phyloP scores from a whole-genome alignment of 192 early-diverging fungal genomes.

The Coemansia sp. region DNA sequence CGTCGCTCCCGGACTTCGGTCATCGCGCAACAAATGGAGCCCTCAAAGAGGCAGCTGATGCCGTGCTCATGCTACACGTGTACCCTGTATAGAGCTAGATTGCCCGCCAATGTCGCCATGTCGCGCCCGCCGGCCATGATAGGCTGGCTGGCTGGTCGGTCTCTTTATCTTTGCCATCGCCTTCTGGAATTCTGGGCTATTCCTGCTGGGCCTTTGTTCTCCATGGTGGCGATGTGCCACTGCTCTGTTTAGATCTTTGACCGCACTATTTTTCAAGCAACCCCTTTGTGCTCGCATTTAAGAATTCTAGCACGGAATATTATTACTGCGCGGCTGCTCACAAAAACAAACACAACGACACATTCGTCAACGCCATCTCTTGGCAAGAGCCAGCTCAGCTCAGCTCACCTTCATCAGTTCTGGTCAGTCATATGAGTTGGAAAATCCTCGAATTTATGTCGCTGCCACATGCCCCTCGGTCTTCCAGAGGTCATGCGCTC shows the following conservation, averaged over 20 bases:
- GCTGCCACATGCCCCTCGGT: not conserved
- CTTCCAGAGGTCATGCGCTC: not conserved
- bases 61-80: constrained; percentile 2
- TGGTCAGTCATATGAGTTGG: not conserved
- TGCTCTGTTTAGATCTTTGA: not conserved
- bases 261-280: not conserved
- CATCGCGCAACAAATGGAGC: not conserved
- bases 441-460: not conserved
- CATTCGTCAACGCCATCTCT: not conserved
- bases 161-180: not conserved
- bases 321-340: constrained; percentile 6
- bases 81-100: not conserved
- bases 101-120: not conserved
- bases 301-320: constrained; percentile 12
- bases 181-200: constrained; percentile 4
- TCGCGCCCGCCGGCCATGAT: too few species aligned
- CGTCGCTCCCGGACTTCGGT: not conserved
- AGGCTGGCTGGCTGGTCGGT: not conserved
- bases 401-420: not conserved
- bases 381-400: not conserved
- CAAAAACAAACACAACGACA: constrained; percentile 1
- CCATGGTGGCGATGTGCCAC: constrained; percentile 3
- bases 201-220: not conserved
- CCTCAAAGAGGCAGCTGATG: not conserved
- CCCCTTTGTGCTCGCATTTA: constrained; percentile 1